Evolutionary conservation across 441 rosid species (phyloP).

Genomic region (Euphorbia schlechtendalii): DNA sequence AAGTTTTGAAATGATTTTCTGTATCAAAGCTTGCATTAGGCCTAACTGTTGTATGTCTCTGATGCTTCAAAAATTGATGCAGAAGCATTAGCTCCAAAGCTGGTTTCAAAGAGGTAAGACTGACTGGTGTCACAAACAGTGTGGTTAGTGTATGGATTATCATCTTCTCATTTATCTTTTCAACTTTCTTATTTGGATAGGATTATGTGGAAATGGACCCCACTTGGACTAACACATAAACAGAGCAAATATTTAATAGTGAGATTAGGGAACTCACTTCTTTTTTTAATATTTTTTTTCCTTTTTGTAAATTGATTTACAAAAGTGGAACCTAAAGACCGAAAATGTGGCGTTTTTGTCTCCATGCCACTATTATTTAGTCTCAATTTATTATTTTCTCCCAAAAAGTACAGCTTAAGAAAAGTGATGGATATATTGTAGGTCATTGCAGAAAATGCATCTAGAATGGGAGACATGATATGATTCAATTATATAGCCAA

Average conservation of each 20-base stretch:
- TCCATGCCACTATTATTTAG: not conserved
- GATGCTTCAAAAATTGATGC: not conserved
- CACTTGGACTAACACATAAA: not conserved
- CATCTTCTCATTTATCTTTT: not conserved
- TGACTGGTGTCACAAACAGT: not conserved
- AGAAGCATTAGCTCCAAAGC: not conserved
- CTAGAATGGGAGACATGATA: conserved; percentile 13
- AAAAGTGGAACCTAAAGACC: not conserved
- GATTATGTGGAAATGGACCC: not conserved
- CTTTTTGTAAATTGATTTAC: not conserved
- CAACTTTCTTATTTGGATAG: not conserved
- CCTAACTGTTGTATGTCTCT: not conserved
- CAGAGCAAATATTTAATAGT: not conserved
- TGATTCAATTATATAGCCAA: conserved; percentile 1
- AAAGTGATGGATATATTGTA: not conserved
- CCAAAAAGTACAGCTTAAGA: not conserved
- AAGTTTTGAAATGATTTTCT: not conserved
- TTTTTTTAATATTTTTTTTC: too few species aligned
- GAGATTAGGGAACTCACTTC: too few species aligned
- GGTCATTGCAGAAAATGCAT: conserved; percentile 5
- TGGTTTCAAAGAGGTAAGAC: not conserved
- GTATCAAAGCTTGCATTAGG: not conserved
- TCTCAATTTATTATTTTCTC: not conserved
- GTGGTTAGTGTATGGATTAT: not conserved
- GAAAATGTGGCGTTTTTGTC: conserved; percentile 2